Evolutionary conservation across 2,329 filamentous ascomycete genomes (phyloP).

Genomic region (Aspergillus ruber): DNA sequence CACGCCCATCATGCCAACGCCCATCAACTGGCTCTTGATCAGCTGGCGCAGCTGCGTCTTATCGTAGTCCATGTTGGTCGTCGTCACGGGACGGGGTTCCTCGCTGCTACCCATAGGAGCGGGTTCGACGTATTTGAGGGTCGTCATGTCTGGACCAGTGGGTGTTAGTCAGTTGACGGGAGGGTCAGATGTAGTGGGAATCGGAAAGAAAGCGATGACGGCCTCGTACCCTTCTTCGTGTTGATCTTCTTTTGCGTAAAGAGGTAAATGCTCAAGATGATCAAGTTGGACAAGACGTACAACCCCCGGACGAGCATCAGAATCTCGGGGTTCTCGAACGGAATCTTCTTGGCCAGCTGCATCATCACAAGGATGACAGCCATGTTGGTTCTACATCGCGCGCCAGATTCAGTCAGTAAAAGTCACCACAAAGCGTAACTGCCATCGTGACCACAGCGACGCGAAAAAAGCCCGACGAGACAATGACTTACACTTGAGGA

Average conservation of each 20-base stretch:
- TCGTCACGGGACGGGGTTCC: constrained; percentile 93
- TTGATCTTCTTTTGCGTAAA: constrained; percentile 82
- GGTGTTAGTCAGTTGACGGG: constrained; percentile 1
- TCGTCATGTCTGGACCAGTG: constrained; percentile 73
- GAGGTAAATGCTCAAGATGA: constrained; percentile 79
- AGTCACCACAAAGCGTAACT: neutral
- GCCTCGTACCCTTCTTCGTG: constrained; percentile 82
- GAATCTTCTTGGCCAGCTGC: constrained; percentile 93
- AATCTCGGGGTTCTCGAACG: constrained; percentile 80
- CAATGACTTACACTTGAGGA: constrained; percentile 55
- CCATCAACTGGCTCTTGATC: constrained; percentile 90
- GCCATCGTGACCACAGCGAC: neutral
- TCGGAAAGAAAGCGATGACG: neutral
- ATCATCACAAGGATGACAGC: constrained; percentile 96
- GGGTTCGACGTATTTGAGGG: constrained; percentile 97
- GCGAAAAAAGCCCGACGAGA: neutral
- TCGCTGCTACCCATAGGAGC: constrained; percentile 87
- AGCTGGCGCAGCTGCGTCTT: constrained; percentile 72
- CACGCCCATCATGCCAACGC: constrained; percentile 93
- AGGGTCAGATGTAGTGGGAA: neutral
- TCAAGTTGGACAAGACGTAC: constrained; percentile 66
- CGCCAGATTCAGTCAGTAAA: constrained; percentile 1
- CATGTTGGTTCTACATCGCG: constrained; percentile 68
- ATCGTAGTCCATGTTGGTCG: constrained; percentile 94
- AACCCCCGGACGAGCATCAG: constrained; percentile 58